Evolutionary conservation across 1,284 basidiomycete species (phyloP).

Genomic region (Cutaneotrichosporon mucoides): DNA sequence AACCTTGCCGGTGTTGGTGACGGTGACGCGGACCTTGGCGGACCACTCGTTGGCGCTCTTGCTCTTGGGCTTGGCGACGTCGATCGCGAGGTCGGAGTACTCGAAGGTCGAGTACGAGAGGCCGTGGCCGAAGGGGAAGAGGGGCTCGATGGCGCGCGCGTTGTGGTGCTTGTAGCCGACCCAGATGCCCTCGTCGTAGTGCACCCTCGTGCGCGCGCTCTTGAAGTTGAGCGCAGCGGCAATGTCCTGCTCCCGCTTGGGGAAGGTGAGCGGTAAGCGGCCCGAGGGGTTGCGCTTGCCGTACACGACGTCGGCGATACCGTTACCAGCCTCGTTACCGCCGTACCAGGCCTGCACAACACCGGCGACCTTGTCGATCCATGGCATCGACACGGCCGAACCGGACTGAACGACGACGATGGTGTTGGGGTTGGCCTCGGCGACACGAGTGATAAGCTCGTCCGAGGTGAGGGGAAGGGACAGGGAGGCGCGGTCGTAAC

Average conservation of each 20-base stretch:
- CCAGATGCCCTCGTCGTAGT: constrained; percentile 48
- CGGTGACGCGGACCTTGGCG: constrained; percentile 30
- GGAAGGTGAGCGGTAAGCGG: constrained; percentile 71
- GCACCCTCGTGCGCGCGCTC: constrained; percentile 60
- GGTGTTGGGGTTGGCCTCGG: constrained; percentile 63
- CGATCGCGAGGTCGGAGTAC: constrained; percentile 52
- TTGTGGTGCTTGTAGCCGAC: constrained; percentile 73
- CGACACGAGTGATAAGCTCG: constrained; percentile 63
- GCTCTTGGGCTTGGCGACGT: constrained; percentile 60
- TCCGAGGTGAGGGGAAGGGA: constrained; percentile 53
- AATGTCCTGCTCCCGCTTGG: constrained; percentile 65
- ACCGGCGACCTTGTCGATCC: constrained; percentile 61
- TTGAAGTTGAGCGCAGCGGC: constrained; percentile 65
- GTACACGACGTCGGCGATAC: constrained; percentile 71
- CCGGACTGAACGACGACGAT: constrained; percentile 75
- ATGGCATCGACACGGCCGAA: constrained; percentile 67
- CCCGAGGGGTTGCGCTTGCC: constrained; percentile 73
- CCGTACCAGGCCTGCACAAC: constrained; percentile 76
- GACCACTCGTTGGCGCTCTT: constrained; percentile 49
- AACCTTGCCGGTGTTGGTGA: constrained; percentile 46
- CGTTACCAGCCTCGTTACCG: constrained; percentile 74
- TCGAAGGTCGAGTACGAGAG: constrained; percentile 76
- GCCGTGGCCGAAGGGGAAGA: constrained; percentile 75
- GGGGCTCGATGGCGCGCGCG: constrained; percentile 60
- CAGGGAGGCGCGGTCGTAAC: constrained; percentile 43